Base-by-base conservation (phyloP, 202 grass and related monocot species). In the Digitaria exilis region DNA sequence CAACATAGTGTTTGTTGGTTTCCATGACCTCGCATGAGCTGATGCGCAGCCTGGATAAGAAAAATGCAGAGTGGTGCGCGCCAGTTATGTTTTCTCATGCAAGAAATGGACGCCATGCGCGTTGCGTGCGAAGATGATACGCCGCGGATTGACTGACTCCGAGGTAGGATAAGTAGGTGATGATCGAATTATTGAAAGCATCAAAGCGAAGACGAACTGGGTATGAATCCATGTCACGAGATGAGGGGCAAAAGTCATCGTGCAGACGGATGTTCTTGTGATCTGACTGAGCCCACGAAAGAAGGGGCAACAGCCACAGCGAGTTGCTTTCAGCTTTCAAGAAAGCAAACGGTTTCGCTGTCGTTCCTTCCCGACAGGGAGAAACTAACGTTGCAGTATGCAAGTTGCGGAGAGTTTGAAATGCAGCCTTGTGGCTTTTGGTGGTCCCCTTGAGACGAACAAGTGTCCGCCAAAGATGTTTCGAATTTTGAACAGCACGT, bases 401-500 rank as follows among this genome's bases (percentile, higher is more conserved):
- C 76, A 68, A 58, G 42, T 14, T 72, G 83, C 73, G 6, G 30
- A 14, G 25, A 2, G 54, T 86, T 75, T 84, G 75, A 87, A 90
- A 69, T 32, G 43, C 13, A 17, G 9, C 29, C 60, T 49, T 7
- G 57, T 37, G 76, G n/a, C 9, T 18, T 29, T 31, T 16, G 30
- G 75, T 30, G 84, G 88, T 30, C 84, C 78, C 71, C 69, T 35
- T 7, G 24, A n/a, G n/a, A n/a, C n/a, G n/a, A 70, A 43, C 79
- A 3, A 3, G 19, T 63, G 77, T 48, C 52, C 69, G 52, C 68
- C 80, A 64, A 87, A 69, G 8, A 75, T 39, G 19, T 83, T 84
- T 80, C 43, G 21, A 87, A 87, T 75, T 87, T n/a, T 76, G 84
- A 58, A 87, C 39, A 39, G 43, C 56, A 68, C 57, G 13, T 62